A percentile compares a stretch with the other conserved stretches of the same genome.
Conservation (phyloP, 139 green algal genomes). For the Tetradesmus lagerheimii region DNA sequence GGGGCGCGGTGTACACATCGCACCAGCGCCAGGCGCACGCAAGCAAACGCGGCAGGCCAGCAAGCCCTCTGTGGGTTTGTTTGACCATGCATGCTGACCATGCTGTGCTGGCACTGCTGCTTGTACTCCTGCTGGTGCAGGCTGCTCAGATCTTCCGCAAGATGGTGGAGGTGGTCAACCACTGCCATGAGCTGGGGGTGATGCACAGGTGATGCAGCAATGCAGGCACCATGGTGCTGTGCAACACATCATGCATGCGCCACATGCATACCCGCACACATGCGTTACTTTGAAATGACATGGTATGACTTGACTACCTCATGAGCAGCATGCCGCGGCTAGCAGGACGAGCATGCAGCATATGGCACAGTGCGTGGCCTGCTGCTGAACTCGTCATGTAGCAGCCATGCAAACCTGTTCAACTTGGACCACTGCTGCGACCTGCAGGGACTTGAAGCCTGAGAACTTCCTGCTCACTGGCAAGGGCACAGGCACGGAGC, state of each 20-base stretch:
- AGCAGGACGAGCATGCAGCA: background rate
- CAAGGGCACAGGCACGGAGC: conserved; percentile 48
- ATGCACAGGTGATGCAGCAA: conserved; percentile 76
- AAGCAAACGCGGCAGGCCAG: no score
- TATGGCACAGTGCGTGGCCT: background rate
- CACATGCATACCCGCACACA: background rate
- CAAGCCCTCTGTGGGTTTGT: background rate
- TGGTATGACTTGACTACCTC: background rate
- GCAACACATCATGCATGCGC: background rate
- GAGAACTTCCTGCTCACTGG: conserved; percentile 98
- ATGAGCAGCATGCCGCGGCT: background rate
- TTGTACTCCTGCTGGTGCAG: conserved; percentile 12
- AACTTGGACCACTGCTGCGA: background rate
- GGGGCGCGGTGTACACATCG: no score
- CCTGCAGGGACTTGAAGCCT: conserved; percentile 55
- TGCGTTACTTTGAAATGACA: background rate
- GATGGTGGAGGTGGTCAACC: conserved; percentile 94
- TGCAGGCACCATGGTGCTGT: background rate
- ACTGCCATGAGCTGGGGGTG: conserved; percentile 95
- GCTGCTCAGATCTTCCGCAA: conserved; percentile 87
- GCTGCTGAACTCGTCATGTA: background rate
- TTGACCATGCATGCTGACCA: background rate
- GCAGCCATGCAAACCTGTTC: no score
- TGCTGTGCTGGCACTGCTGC: background rate
- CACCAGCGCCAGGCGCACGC: no score